Evolutionary conservation across 2,329 filamentous ascomycete species (phyloP).

Genomic region (Talaromyces rugulosus): DNA sequence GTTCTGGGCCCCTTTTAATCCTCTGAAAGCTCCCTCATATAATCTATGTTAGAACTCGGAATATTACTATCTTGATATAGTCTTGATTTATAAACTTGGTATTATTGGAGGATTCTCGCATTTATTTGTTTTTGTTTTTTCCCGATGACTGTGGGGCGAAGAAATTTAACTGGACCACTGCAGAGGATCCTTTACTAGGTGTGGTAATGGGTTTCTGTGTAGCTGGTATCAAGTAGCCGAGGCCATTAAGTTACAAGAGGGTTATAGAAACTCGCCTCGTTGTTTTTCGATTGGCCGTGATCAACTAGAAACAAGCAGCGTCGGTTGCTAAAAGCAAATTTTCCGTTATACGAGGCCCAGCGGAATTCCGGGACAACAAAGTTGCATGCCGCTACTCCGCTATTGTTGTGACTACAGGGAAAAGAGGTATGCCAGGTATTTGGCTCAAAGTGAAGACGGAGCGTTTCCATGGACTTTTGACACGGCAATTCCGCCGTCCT

Average conservation of each 20-base stretch:
- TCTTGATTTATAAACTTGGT: background rate
- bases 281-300: background rate
- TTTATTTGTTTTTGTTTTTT: background rate
- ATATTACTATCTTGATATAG: background rate
- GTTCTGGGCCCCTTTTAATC: constrained; percentile 11
- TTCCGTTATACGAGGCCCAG: background rate
- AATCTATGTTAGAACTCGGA: constrained; percentile 4
- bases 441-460: too few species aligned
- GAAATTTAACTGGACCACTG: background rate
- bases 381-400: background rate
- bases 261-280: constrained; percentile 2
- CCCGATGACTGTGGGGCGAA: background rate
- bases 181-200: background rate
- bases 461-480: too few species aligned
- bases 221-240: background rate
- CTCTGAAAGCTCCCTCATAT: constrained; percentile 11
- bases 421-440: too few species aligned
- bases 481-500: too few species aligned
- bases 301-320: constrained; percentile 4
- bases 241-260: background rate
- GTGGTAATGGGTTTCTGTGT: background rate
- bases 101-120: background rate
- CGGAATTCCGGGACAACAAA: background rate
- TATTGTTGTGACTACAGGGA: too few species aligned
- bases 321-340: constrained; percentile 4